phyloP scores from a whole-genome alignment of 2,329 filamentous ascomycete species.

The Arthrobotrys megalospora region DNA sequence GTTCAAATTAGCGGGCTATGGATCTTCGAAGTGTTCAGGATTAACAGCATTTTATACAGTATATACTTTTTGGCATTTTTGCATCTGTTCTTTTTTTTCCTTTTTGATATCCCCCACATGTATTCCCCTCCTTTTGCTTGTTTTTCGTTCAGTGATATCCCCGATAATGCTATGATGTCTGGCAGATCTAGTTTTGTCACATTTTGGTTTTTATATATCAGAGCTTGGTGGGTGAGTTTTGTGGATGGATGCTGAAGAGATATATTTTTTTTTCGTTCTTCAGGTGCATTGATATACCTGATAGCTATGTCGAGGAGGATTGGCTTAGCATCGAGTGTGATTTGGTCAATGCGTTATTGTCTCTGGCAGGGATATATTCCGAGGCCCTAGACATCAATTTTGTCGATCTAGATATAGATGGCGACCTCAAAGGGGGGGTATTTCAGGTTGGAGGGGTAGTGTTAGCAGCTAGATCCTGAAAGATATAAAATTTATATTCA shows the following conservation, averaged over 20 bases:
- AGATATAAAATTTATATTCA: conserved; percentile 25
- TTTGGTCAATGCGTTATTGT: conserved; percentile 18
- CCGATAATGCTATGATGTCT: conserved; percentile 50
- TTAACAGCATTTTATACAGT: conserved; percentile 51
- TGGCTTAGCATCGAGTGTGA: background rate
- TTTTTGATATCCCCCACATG: conserved; percentile 52
- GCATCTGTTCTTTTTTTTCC: conserved; percentile 36
- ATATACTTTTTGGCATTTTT: conserved; percentile 53
- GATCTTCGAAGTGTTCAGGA: conserved; percentile 57
- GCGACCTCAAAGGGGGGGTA: too few species aligned
- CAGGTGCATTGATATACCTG: conserved; percentile 21
- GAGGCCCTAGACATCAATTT: background rate
- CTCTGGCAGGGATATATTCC: too few species aligned
- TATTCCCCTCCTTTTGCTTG: conserved; percentile 50
- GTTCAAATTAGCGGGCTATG: conserved; percentile 62
- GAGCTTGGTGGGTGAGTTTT: conserved; percentile 16
- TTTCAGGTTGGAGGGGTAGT: conserved; percentile 7
- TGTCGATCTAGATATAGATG: background rate
- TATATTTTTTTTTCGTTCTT: conserved; percentile 41
- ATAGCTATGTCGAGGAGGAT: background rate
- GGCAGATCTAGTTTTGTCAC: conserved; percentile 39
- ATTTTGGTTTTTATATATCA: conserved; percentile 13
- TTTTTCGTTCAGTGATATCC: conserved; percentile 58
- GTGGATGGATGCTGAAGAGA: conserved; percentile 44
- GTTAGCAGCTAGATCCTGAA: conserved; percentile 6